Base-by-base conservation (phyloP, 768 basidiomycete species). In the Rhodotorula toruloides region DNA sequence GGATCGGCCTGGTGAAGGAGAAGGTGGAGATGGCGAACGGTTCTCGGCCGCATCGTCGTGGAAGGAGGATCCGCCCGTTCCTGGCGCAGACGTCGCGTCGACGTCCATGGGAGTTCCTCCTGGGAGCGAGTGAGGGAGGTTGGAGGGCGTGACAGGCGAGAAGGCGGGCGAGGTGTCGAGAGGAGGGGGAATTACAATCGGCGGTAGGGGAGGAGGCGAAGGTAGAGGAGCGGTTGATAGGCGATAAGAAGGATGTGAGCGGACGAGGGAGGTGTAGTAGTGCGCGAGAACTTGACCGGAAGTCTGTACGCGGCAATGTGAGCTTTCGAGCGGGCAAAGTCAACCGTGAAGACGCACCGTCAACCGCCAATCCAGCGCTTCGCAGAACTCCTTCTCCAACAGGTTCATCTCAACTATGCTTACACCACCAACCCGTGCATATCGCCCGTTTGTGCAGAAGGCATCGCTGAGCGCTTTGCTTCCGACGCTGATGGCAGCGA, bases 391-490 rank as follows among this genome's bases (percentile, higher is more conserved):
- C 77, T 90, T 83, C 80, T 99, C 96, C 68, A 99, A 84, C 74
- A 89, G 81, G 80, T 97, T 94, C 78, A 98, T 85, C 79, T 99
- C 94, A 65, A 83, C 82, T 54, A 91, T 82, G 69, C 88, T 86
- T 76, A 97, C 91, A 61, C 96, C 96, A 73, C 96, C 96, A 39
- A 99, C 93, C 78, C 87, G 89, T 71, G 96, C 91, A 79, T 98
- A 98, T 75, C 93, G 85, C 62, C 83, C 85, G 77, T 98, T 98
- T 54, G 90, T 91, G 80, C 90, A 94, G 78, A 98, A 98, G 27
- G 86, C 84, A 79, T 99, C 96, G 78, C 90, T 93, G 50, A 97
- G 85, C 1, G 91, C 91, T 79, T 99, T 98, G 80, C 86, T 88
- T 68, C 90, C 88, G 65, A 92, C 90, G 37, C 89, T 85, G 77